phyloP scores from a whole-genome alignment of 1,139 yeast genomes.

The Spathaspora sp. region DNA sequence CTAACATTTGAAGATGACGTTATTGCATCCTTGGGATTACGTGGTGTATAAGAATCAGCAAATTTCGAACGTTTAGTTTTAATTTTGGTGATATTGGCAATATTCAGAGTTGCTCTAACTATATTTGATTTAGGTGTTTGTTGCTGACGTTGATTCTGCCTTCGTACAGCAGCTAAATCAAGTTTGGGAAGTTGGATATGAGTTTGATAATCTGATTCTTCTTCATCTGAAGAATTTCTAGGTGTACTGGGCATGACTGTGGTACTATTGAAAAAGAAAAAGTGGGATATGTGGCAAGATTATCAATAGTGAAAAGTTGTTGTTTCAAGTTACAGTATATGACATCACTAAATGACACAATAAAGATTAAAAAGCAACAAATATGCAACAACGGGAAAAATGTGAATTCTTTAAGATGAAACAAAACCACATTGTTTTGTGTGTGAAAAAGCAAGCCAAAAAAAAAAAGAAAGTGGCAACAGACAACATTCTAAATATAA shows the following conservation, averaged over 20 bases:
- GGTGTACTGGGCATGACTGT: neutral
- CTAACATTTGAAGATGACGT: conserved; percentile 5
- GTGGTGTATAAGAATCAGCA: conserved; percentile 24
- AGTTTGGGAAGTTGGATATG: conserved; percentile 31
- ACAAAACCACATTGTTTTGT: neutral
- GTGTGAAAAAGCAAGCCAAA: no score
- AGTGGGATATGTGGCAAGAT: neutral
- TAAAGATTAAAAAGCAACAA: neutral
- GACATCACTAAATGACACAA: conserved; percentile 1
- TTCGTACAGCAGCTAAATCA: conserved; percentile 22
- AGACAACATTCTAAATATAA: no score
- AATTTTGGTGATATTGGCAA: conserved; percentile 22
- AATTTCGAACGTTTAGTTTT: conserved; percentile 29
- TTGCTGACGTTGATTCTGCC: conserved; percentile 21
- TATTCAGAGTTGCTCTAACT: conserved; percentile 35
- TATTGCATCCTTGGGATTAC: conserved; percentile 10
- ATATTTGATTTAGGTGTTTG: conserved; percentile 21
- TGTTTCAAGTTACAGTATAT: neutral
- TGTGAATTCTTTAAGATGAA: neutral
- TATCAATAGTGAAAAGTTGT: neutral
- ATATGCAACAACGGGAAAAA: neutral
- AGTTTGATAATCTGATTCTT: conserved; percentile 16
- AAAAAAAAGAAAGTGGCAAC: no score
- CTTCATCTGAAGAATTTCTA: conserved; percentile 22
- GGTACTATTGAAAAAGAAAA: neutral